These are phyloP conservation scores for Pinus albicaulis DNA, from an alignment of 75 land plant species.

Conservation along the genomic window DNA sequence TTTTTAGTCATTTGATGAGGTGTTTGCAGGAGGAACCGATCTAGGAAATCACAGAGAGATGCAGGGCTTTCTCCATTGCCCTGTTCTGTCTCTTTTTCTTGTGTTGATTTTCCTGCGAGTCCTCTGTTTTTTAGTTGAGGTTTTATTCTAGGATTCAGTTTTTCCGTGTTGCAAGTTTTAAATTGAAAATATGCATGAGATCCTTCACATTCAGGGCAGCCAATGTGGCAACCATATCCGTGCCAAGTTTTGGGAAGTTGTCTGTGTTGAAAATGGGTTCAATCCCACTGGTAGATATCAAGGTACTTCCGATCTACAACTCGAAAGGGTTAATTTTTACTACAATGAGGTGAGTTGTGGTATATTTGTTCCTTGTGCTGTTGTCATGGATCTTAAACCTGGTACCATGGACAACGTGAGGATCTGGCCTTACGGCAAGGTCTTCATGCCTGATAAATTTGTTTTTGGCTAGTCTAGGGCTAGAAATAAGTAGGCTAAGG, in stretches of 20 bases:
- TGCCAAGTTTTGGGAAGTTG: background rate
- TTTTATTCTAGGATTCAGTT: too few species aligned
- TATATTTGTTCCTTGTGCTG: background rate
- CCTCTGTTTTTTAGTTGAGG: too few species aligned
- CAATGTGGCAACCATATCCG: background rate
- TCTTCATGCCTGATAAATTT: conserved; percentile 14
- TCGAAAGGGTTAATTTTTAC: background rate
- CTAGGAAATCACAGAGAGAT: too few species aligned
- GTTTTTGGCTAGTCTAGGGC: background rate
- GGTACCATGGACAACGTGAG: background rate
- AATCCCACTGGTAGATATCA: background rate
- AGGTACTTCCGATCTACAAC: background rate
- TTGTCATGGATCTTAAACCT: background rate
- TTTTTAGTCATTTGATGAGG: too few species aligned
- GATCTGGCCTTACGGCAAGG: conserved; percentile 11
- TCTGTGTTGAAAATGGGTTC: background rate
- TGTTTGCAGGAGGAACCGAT: too few species aligned
- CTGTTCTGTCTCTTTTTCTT: too few species aligned
- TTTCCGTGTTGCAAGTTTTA: too few species aligned
- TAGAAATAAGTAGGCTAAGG: background rate
- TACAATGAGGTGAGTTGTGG: background rate
- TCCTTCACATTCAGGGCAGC: background rate
- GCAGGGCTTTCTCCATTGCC: too few species aligned
- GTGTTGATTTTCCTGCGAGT: too few species aligned
- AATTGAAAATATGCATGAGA: background rate